phyloP scores from a whole-genome alignment of 768 basidiomycete species.

The Neoboletus magnificus region DNA sequence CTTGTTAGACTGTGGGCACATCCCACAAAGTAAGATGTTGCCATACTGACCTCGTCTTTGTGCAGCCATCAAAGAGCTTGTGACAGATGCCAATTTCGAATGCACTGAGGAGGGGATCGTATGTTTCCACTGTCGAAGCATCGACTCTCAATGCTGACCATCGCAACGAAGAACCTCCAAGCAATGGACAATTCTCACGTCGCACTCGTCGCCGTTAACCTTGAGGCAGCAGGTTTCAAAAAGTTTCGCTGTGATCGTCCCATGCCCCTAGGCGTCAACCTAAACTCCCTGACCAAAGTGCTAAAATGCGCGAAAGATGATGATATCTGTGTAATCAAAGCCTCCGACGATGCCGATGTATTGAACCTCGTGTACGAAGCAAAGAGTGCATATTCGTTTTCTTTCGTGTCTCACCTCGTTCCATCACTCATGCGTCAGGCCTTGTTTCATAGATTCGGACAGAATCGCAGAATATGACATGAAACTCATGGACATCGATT shows the following conservation, averaged over 20 bases:
- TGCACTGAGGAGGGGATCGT: slow-evolving; percentile 95
- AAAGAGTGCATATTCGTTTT: slow-evolving; percentile 54
- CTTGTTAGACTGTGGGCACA: slow-evolving; percentile 80
- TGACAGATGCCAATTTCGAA: slow-evolving; percentile 96
- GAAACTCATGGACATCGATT: slow-evolving; percentile 99
- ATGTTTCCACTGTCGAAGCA: slow-evolving; percentile 22
- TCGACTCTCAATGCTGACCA: not conserved
- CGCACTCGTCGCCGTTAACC: slow-evolving; percentile 87
- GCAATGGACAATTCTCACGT: slow-evolving; percentile 99
- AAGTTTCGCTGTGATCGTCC: slow-evolving; percentile 92
- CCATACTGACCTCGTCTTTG: slow-evolving; percentile 2
- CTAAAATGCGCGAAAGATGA: slow-evolving; percentile 97
- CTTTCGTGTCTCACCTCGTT: not conserved
- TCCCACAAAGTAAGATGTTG: not conserved
- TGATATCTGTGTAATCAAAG: slow-evolving; percentile 87
- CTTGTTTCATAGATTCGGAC: slow-evolving; percentile 61
- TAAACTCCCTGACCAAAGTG: slow-evolving; percentile 88
- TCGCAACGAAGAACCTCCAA: slow-evolving; percentile 64
- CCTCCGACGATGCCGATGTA: slow-evolving; percentile 85
- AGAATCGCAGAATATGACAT: slow-evolving; percentile 97
- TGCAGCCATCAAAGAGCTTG: slow-evolving; percentile 94
- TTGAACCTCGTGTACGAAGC: slow-evolving; percentile 90
- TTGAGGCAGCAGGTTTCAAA: slow-evolving; percentile 77
- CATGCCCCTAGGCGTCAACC: slow-evolving; percentile 86
- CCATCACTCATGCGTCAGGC: not conserved